A percentile compares a stretch with the other conserved stretches of the same genome.
phyloP scores from a whole-genome alignment of 225 moss, liverwort and hornwort genomes.

The Ulota crispa region DNA sequence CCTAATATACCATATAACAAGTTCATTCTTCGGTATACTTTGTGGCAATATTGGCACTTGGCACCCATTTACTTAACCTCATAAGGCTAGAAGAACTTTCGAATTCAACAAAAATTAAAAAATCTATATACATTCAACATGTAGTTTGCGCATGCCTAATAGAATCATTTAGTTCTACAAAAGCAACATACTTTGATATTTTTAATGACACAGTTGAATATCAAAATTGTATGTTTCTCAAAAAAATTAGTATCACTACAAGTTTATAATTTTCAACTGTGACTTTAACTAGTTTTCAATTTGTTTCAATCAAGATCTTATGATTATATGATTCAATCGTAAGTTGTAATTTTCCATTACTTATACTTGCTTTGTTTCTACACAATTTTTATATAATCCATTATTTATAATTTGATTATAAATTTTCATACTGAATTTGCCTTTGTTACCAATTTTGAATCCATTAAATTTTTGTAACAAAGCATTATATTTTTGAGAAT shows the following conservation, averaged over 20 bases:
- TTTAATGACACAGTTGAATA: not conserved
- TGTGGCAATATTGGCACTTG: no score
- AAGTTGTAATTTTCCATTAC: not conserved
- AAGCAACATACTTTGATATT: not conserved
- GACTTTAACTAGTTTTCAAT: not conserved
- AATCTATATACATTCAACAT: no score
- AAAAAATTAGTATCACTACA: not conserved
- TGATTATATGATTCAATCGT: not conserved
- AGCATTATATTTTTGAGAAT: not conserved
- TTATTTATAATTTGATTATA: not conserved
- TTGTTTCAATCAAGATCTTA: accelerated
- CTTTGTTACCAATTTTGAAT: not conserved
- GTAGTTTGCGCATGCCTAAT: not conserved
- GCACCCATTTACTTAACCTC: no score
- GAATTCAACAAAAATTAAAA: no score
- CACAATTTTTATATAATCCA: not conserved
- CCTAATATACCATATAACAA: no score
- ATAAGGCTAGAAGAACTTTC: no score
- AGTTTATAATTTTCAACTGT: not conserved
- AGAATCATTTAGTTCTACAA: not conserved
- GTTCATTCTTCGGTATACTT: no score
- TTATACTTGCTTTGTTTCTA: not conserved
- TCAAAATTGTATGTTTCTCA: accelerated
- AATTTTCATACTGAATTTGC: not conserved
- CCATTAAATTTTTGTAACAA: not conserved